These are phyloP conservation scores for Saturnispora dispora DNA, from an alignment of 805 yeast genomes.

Conservation along the genomic window DNA sequence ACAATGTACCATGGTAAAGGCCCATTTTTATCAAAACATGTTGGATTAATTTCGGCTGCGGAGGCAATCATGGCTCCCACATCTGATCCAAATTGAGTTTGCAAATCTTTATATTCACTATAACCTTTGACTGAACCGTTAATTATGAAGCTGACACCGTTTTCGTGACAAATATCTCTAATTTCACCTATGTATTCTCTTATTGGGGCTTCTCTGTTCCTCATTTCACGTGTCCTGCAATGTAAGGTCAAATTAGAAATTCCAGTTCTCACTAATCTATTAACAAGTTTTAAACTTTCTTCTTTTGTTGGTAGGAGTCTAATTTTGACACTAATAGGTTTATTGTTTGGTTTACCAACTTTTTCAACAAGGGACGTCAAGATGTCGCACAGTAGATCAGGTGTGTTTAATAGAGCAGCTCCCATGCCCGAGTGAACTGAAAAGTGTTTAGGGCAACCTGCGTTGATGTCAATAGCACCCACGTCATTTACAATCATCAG, in stretches of 20 bases:
- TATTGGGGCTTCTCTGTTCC: constrained; percentile 76
- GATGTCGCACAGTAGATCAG: constrained; percentile 68
- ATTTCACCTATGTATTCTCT: constrained; percentile 60
- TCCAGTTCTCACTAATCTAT: constrained; percentile 61
- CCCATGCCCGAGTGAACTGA: constrained; percentile 97
- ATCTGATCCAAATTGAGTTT: constrained; percentile 42
- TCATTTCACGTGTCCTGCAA: constrained; percentile 83
- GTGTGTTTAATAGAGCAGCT: constrained; percentile 78
- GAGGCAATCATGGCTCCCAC: constrained; percentile 95
- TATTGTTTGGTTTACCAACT: constrained; percentile 67
- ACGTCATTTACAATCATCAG: constrained; percentile 74
- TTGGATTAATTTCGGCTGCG: constrained; percentile 78
- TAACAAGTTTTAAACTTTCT: constrained; percentile 52
- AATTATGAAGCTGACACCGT: constrained; percentile 63
- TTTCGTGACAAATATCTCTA: constrained; percentile 47
- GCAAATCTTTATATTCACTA: constrained; percentile 30
- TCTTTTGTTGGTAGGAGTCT: constrained; percentile 60
- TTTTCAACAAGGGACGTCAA: constrained; percentile 58
- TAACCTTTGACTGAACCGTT: constrained; percentile 59
- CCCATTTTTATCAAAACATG: constrained; percentile 47
- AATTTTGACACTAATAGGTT: constrained; percentile 87
- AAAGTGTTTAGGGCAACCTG: constrained; percentile 97
- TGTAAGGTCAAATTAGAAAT: constrained; percentile 81
- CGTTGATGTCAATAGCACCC: constrained; percentile 85
- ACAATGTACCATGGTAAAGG: constrained; percentile 47